Base-by-base conservation (phyloP, 129 eudicot genomes). In the Pittosporum tobira region DNA sequence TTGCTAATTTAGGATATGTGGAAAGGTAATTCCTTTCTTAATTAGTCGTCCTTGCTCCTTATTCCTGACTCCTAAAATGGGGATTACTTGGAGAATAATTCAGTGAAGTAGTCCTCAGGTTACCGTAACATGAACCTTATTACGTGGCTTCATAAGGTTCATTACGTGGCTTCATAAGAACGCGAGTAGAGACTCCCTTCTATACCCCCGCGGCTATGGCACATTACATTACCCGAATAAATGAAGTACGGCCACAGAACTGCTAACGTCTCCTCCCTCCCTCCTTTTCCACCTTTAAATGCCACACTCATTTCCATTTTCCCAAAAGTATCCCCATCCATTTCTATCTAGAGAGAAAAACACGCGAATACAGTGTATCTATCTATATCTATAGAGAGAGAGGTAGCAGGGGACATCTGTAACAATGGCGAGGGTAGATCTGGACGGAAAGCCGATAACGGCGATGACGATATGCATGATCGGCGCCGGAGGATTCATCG, bases 401-500 rank as follows among this genome's bases (percentile, higher is more conserved):
- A 48, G 46, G 26, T 1, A 14, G n/a, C 6, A n/a, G 29, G 30
- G 37, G 55, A 50, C 48, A 57, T 11, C 48, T 22, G 27, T 48
- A 63, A 61, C 73, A 71, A 69, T 78, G 80, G 71, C 64, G 42
- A 78, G 95, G 62, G 69, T 81, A 70, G 96, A 91, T 91, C 96
- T 91, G 66, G 98, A 91, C 75, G 98, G 98, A 16, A 86, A 78
- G 0, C 71, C 81, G 43, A 86, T 91, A 1, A 70, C 74, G 55
- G 78, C 90, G 70, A 71, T 91, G 6, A 83, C 98, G 6, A 91
- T 87, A 65, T 91, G 99, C 61, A 87, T 87, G 96, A 91, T 91
- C 49, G 99, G 99, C 1, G 96, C 96, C 52, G 99, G 99, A 43
- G 99, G 99, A 2, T 91, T 91, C 84, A 91, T 91, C 27, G 99